phyloP scores from a whole-genome alignment of 805 yeast genomes.

The Candida fluviatilis region DNA sequence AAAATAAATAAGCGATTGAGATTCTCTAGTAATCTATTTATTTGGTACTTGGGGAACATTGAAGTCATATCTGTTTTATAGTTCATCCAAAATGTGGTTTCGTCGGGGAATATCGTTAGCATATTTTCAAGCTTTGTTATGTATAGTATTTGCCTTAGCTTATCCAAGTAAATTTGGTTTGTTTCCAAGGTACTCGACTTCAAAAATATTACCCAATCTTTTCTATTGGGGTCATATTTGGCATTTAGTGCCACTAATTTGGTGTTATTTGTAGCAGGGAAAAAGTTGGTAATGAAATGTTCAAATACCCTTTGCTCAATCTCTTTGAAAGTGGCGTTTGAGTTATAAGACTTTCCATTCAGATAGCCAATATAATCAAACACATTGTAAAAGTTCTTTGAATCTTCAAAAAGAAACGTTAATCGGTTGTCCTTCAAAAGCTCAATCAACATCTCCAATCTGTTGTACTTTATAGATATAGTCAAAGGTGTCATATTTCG shows the following conservation, averaged over 20 bases:
- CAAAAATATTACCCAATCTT: conserved; percentile 33
- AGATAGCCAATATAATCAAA: conserved; percentile 36
- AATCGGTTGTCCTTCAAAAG: conserved; percentile 50
- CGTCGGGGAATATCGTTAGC: conserved; percentile 17
- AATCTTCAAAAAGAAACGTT: conserved; percentile 30
- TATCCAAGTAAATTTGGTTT: conserved; percentile 14
- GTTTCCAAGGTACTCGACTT: conserved; percentile 10
- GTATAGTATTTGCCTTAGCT: conserved; percentile 20
- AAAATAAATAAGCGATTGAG: conserved; percentile 47
- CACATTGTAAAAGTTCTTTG: conserved; percentile 28
- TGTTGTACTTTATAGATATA: conserved; percentile 64
- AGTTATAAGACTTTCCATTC: conserved; percentile 21
- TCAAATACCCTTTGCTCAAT: conserved; percentile 20
- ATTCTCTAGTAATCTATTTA: conserved; percentile 44
- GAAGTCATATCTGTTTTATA: conserved; percentile 25
- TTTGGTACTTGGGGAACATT: conserved; percentile 39
- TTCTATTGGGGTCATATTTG: conserved; percentile 23
- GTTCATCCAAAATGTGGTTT: conserved; percentile 19
- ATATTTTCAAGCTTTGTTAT: conserved; percentile 19
- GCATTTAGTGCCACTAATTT: conserved; percentile 29
- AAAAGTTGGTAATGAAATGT: conserved; percentile 17
- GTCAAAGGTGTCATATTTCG: conserved; percentile 66
- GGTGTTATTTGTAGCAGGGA: conserved; percentile 12
- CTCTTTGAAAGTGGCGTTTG: conserved; percentile 15
- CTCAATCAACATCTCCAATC: conserved; percentile 53